Evolutionary conservation across 495 filamentous ascomycete genomes (phyloP).

Genomic region (Glutinoglossum americanum): DNA sequence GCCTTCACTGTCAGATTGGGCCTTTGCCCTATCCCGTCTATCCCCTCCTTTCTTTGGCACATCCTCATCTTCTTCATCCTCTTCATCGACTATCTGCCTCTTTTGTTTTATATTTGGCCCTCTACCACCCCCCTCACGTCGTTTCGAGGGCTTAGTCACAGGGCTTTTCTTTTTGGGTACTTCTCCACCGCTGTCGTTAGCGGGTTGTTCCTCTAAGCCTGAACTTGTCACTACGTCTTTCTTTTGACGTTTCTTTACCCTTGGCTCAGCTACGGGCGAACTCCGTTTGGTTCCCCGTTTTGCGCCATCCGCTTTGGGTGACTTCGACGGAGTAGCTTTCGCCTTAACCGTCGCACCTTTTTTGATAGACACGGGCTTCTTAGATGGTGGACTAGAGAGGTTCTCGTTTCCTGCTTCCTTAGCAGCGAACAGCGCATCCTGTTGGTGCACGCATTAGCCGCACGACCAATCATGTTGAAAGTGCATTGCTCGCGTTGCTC

Average conservation of each 20-base stretch:
- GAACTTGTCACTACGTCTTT: slow-evolving; percentile 2
- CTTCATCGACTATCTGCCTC: slow-evolving; percentile 13
- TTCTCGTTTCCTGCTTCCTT: neutral
- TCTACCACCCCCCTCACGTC: neutral
- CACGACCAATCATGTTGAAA: neutral
- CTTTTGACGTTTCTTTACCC: slow-evolving; percentile 11
- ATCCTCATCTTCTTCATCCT: slow-evolving; percentile 13
- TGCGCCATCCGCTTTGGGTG: slow-evolving; percentile 1
- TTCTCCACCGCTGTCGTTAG: slow-evolving; percentile 13
- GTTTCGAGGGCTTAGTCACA: slow-evolving; percentile 2
- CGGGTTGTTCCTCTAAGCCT: neutral
- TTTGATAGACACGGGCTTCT: neutral
- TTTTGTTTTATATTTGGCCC: slow-evolving; percentile 9
- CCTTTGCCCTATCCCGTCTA: neutral
- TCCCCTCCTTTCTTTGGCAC: slow-evolving; percentile 10
- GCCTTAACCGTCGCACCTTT: neutral
- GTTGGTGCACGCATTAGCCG: neutral
- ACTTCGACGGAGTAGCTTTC: neutral
- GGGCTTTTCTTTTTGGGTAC: slow-evolving; percentile 8
- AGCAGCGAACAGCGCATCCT: neutral
- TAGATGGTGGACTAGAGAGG: neutral
- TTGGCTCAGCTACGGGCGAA: slow-evolving; percentile 6
- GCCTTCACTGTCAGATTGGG: neutral
- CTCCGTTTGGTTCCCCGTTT: slow-evolving; percentile 7
- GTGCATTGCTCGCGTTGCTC: neutral